Evolutionary conservation across 2,329 filamentous ascomycete species (phyloP), one percentile per base, ranked within the genome.

Genomic region (Fusarium nanum): DNA sequence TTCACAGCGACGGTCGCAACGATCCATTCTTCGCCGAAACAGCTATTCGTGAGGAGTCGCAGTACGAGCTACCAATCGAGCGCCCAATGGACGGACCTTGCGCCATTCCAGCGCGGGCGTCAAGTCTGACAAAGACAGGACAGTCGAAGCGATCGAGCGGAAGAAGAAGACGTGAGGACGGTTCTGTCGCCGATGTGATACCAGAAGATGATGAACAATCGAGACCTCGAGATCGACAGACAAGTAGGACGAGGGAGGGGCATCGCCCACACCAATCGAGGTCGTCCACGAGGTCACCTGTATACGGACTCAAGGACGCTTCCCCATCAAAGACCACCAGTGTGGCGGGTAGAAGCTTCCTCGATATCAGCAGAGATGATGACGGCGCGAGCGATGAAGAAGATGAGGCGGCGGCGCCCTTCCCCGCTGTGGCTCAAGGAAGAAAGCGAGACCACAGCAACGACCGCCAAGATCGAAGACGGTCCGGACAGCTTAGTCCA

Each of bases 371-470:
- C 11, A 73, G 78, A 25, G 75, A 79, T 11, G 79, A 82, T 20
- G 76, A 81, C 12, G 52, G 64, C 23, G 64, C 68, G n/a, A 68
- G 71, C 12, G 67, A 72, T 0, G 78, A 80, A 13, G 78, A 82
- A 4, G 87, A 92, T 23, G 90, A 92, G 20, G 34, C 5, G 89
- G 89, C 16, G 92, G 92, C 92, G 0, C 91, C 92, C 2, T 91
- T 88, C 20, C 91, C 92, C 0, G 85, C 90, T 2, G 85, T 93
- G 10, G 85, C 89, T 18, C 91, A 91, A 67, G 85, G 89, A 18
- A 82, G 84, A 11, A 82, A 85, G 27, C 82, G 85, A 67, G 78
- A 85, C 73, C 78, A 81, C n/a, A 86, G 83, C 68, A 76, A 79
- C 2, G 85, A 87, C n/a, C 79, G 81, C 14, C 77, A 73, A 28